Conservation (phyloP, 2,329 filamentous ascomycete genomes). For the Atkinsonella hypoxylon region DNA sequence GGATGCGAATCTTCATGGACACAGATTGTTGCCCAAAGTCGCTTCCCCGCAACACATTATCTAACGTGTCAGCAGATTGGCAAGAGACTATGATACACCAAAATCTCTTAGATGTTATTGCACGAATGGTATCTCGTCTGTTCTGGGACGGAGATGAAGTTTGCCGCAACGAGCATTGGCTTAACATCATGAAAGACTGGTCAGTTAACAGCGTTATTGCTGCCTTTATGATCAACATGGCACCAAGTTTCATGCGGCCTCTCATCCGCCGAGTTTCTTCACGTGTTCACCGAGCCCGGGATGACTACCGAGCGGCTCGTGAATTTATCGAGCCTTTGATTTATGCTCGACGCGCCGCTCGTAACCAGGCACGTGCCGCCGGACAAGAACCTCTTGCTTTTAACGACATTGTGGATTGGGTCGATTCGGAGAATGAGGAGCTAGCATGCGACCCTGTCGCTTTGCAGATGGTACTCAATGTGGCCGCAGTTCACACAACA, state of each 20-base stretch:
- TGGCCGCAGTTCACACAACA: constrained; percentile 7
- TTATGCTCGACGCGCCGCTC: constrained; percentile 4
- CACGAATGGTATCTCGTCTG: constrained; percentile 7
- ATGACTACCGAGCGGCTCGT: constrained; percentile 7
- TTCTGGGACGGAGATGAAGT: constrained; percentile 9
- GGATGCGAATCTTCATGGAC: too few relatives aligned
- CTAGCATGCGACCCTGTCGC: constrained; percentile 8
- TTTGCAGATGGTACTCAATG: constrained; percentile 8
- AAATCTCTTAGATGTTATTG: constrained; percentile 5
- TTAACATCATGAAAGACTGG: constrained; percentile 7
- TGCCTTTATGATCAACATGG: constrained; percentile 8
- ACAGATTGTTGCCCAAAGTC: too few relatives aligned
- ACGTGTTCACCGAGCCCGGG: constrained; percentile 3
- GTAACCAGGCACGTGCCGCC: neutral
- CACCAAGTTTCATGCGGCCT: constrained; percentile 5
- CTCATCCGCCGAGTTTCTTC: constrained; percentile 6
- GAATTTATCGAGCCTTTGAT: constrained; percentile 8
- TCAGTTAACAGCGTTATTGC: constrained; percentile 8
- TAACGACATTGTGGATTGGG: constrained; percentile 9
- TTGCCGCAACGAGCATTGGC: constrained; percentile 6
- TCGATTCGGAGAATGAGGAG: constrained; percentile 7
- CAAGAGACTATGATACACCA: constrained; percentile 4
- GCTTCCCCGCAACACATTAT: neutral
- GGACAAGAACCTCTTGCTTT: neutral
- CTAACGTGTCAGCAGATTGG: constrained; percentile 4